A percentile compares a stretch with the other conserved stretches of the same genome.
These are phyloP conservation scores for Rhamnella rubrinervis DNA, from an alignment of 331 rosid species.

Conservation along the genomic window DNA sequence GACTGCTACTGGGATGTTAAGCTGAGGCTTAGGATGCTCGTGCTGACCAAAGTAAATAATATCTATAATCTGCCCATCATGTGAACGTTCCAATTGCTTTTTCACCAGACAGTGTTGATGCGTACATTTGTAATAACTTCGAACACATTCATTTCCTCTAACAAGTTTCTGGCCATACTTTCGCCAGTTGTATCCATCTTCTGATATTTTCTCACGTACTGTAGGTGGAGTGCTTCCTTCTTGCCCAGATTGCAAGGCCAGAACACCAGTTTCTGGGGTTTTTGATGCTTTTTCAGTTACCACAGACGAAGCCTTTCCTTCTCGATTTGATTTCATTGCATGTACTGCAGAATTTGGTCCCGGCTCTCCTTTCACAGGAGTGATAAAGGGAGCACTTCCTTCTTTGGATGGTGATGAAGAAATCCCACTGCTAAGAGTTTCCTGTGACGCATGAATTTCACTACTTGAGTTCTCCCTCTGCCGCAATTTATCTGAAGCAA, in stretches of 20 bases:
- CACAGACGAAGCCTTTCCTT: constrained; percentile 35
- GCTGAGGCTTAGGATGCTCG: constrained; percentile 67
- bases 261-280: constrained; percentile 30
- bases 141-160: constrained; percentile 64
- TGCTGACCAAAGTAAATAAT: constrained; percentile 74
- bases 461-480: constrained; percentile 38
- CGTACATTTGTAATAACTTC: constrained; percentile 90
- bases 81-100: constrained; percentile 69
- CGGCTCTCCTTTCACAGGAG: constrained; percentile 29
- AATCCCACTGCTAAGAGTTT: constrained; percentile 29
- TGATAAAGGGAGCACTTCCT: constrained; percentile 20
- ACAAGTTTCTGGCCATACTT: constrained; percentile 92
- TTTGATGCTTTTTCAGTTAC: constrained; percentile 39
- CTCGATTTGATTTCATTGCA: constrained; percentile 46
- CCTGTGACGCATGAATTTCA: constrained; percentile 35
- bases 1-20: constrained; percentile 43
- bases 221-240: constrained; percentile 44
- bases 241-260: constrained; percentile 36
- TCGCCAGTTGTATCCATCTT: constrained; percentile 93
- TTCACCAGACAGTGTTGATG: constrained; percentile 70
- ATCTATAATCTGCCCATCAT: constrained; percentile 57
- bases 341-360: constrained; percentile 35
- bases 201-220: constrained; percentile 58
- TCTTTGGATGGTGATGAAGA: constrained; percentile 28
- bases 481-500: constrained; percentile 47